Evolutionary conservation across 129 eudicot genomes (phyloP).

Genomic region (Daucus carota): DH1_v3.0 NC_030386.2:39146001-39146500

Average conservation of each 20-base stretch:
- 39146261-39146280: neutral
- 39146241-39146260: neutral
- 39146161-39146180: neutral
- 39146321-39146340: neutral
- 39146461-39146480: neutral
- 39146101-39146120: too few relatives aligned
- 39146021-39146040: too few relatives aligned
- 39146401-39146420: neutral
- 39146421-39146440: neutral
- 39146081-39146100: too few relatives aligned
- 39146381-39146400: neutral
- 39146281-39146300: neutral
- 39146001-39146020: too few relatives aligned
- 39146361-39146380: neutral
- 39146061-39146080: too few relatives aligned
- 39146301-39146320: neutral
- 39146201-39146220: neutral
- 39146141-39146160: neutral
- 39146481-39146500: neutral
- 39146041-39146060: too few relatives aligned
- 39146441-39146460: neutral
- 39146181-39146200: neutral
- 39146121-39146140: too few relatives aligned
- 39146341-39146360: neutral
- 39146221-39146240: neutral